Conservation (phyloP, 2,329 filamentous ascomycete species). For the Karstenula rhodostoma region DNA sequence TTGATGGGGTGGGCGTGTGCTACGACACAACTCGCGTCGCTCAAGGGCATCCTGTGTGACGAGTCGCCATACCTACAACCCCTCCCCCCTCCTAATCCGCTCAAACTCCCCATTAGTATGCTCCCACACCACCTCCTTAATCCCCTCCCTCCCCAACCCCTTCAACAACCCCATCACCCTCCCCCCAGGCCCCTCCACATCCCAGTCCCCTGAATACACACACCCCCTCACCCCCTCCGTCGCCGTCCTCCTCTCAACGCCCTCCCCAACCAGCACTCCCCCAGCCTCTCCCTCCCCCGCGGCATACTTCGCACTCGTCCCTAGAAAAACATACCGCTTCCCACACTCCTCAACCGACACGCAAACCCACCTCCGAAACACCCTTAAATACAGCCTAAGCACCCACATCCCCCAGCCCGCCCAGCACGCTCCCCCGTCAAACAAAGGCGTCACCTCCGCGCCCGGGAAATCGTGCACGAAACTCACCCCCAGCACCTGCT, state of each 20-base stretch:
- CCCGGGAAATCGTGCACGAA: constrained; percentile 16
- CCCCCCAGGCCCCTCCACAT: constrained; percentile 10
- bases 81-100: background rate
- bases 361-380: constrained; percentile 4
- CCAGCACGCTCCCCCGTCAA: background rate
- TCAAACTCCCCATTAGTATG: constrained; percentile 7
- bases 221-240: constrained; percentile 17
- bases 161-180: background rate
- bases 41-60: no score
- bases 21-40: no score
- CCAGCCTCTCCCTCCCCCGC: constrained; percentile 4
- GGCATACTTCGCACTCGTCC: constrained; percentile 13
- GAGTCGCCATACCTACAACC: background rate
- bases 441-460: background rate
- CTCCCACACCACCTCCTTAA: constrained; percentile 11
- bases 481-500: constrained; percentile 11
- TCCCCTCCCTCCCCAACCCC: constrained; percentile 1
- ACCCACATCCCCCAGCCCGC: background rate
- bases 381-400: background rate
- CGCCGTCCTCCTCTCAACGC: background rate
- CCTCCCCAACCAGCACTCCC: background rate
- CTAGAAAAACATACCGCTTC: constrained; percentile 13
- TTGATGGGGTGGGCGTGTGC: no score
- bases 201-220: constrained; percentile 38
- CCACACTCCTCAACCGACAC: constrained; percentile 24